Evolutionary conservation across 768 basidiomycete genomes (phyloP).

Genomic region (Rhodotorula graminis): DNA sequence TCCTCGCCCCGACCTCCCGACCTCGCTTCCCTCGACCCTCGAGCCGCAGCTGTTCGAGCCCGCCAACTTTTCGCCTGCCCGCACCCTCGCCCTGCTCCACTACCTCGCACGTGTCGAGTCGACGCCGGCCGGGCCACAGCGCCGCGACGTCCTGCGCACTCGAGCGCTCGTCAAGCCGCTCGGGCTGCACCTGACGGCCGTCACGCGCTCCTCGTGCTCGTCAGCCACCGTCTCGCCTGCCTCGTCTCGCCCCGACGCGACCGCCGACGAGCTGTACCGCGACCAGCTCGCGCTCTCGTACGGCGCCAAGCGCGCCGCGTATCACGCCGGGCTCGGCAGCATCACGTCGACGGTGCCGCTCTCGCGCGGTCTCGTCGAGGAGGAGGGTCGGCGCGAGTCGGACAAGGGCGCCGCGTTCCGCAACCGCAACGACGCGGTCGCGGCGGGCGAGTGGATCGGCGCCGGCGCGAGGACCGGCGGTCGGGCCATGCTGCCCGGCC

Average conservation of each 20-base stretch:
- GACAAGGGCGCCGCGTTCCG: conserved; percentile 27
- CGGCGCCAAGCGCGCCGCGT: conserved; percentile 10
- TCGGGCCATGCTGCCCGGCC: not conserved
- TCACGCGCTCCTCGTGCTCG: conserved; percentile 1
- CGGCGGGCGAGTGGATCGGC: conserved; percentile 1
- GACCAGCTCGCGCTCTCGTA: conserved; percentile 6
- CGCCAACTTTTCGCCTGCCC: conserved; percentile 2
- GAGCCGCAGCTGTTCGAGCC: conserved; percentile 27
- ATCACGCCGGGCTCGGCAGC: conserved; percentile 20
- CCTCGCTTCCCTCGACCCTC: not conserved
- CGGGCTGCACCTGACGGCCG: conserved; percentile 10
- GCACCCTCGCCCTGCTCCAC: conserved; percentile 9
- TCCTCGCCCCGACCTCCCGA: not conserved
- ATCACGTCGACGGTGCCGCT: conserved; percentile 18
- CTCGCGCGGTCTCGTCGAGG: conserved; percentile 12
- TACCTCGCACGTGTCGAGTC: not conserved
- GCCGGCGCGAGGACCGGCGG: not conserved
- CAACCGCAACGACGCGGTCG: conserved; percentile 7
- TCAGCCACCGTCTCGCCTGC: not conserved
- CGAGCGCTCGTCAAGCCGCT: conserved; percentile 3
- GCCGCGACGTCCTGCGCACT: not conserved
- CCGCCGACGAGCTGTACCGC: conserved; percentile 18
- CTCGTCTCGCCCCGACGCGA: not conserved
- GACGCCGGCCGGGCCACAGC: not conserved
- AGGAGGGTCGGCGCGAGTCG: conserved; percentile 2